Base-by-base conservation (phyloP, 371 early-diverging fungal species). In the Mortierella sp. region DNA sequence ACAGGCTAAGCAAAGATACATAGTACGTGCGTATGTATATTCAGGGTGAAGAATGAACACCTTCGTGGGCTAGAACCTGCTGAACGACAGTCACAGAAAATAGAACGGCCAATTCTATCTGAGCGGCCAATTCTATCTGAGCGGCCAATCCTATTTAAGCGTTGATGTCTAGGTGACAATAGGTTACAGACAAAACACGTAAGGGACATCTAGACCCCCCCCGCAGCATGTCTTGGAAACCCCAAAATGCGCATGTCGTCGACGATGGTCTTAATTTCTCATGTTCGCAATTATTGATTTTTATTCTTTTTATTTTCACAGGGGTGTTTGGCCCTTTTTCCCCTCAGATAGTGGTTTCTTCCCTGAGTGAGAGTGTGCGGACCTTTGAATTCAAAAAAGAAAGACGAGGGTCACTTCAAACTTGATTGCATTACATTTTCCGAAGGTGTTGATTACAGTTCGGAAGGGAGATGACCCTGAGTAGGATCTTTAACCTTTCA, bases 371-470 rank as follows among this genome's bases (percentile, higher is more conserved):
- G 21, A 15, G 10, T 13, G 24, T 57, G 57, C 57, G 57, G 57
- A 33, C 57, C 57, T 57, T 57, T 24, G 57, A 57, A 57, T 7
- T 28, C 24, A 28, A 57, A 57, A 57, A 33, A 57, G 16, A 32
- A 33, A 32, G 28, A 57, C 4, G 32, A 57, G 28, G 24, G 22
- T 33, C 24, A 32, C 58, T 28, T 10, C 32, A 57, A 57, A 32
- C 24, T 57, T 33, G 9, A 1, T 7, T 33, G 4, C 58, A 16
- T 43, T 36, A 4, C 36, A 36, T 36, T 36, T 36, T 36, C 36
- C 36, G 6, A 36, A 36, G 7, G 36, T 50, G 50, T 5, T 50
- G n/a, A n/a, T 50, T 50, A 4, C n/a, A n/a, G n/a, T n/a, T 4
- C n/a, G 8, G n/a, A 50, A 36, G 36, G 7, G 36, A 36, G 33